phyloP scores from a whole-genome alignment of 2,329 filamentous ascomycete species.

The Neopestalotiopsis clavispora region DNA sequence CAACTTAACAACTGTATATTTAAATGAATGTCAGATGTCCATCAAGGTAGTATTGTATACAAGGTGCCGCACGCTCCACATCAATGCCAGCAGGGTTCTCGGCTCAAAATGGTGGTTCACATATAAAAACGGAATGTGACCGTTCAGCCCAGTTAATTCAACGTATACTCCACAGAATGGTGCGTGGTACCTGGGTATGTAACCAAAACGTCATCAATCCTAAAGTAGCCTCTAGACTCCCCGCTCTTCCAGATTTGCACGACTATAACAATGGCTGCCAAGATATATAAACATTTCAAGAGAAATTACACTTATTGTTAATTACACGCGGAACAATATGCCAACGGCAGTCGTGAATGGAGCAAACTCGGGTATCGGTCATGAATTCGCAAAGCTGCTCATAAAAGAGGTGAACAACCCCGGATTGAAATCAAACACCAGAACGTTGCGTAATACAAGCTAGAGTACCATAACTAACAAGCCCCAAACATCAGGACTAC shows the following conservation, averaged over 20 bases:
- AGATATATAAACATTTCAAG: background rate
- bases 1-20: background rate
- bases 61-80: background rate
- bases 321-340: constrained; percentile 26
- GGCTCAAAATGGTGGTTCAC: background rate
- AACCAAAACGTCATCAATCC: background rate
- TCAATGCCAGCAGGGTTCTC: constrained; percentile 1
- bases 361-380: constrained; percentile 45
- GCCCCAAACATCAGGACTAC: constrained; percentile 21
- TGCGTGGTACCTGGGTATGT: background rate
- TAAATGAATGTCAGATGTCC: background rate
- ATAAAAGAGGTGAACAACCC: constrained; percentile 22
- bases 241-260: background rate
- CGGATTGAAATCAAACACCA: no score
- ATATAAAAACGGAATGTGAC: background rate
- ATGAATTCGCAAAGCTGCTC: constrained; percentile 36
- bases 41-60: background rate
- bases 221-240: background rate
- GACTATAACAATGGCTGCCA: background rate
- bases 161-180: background rate
- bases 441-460: no score
- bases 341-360: constrained; percentile 45
- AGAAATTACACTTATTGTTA: background rate
- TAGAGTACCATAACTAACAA: background rate
- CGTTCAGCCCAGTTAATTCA: background rate